Evolutionary conservation across 305 asterid species (phyloP).

Genomic region (Solanum hybrid): DNA sequence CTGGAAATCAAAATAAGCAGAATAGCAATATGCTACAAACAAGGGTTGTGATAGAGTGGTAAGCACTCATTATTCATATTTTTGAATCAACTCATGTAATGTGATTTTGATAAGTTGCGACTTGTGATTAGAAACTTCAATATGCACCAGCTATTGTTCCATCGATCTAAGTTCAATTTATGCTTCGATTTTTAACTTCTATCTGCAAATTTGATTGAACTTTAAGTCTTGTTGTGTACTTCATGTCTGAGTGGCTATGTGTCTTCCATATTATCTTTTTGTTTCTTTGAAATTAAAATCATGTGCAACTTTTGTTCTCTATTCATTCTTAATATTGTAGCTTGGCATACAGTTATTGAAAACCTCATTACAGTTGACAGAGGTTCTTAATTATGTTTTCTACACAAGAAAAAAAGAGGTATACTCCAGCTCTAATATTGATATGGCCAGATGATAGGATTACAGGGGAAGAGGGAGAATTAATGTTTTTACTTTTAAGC

Average conservation of each 20-base stretch:
- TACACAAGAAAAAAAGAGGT: too few relatives aligned
- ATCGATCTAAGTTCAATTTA: too few relatives aligned
- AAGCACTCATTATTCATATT: background rate
- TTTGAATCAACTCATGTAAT: background rate
- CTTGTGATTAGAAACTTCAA: background rate
- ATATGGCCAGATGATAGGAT: too few relatives aligned
- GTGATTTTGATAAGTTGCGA: background rate
- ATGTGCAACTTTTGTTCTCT: too few relatives aligned
- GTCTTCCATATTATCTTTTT: background rate
- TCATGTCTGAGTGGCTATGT: background rate
- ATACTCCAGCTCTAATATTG: too few relatives aligned
- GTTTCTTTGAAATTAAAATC: too few relatives aligned
- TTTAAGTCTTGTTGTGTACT: background rate
- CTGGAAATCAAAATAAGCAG: background rate
- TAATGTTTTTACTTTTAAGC: too few relatives aligned
- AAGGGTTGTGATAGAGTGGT: background rate
- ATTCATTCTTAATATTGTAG: too few relatives aligned
- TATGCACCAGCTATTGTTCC: background rate
- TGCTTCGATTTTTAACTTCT: background rate
- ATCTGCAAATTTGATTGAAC: background rate
- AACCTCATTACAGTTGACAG: too few relatives aligned
- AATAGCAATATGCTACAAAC: background rate
- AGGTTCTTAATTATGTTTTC: too few relatives aligned
- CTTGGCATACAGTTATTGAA: too few relatives aligned
- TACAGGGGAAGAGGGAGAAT: too few relatives aligned